phyloP scores from a whole-genome alignment of 768 basidiomycete genomes.

The Pleurotus pulmonarius region DNA sequence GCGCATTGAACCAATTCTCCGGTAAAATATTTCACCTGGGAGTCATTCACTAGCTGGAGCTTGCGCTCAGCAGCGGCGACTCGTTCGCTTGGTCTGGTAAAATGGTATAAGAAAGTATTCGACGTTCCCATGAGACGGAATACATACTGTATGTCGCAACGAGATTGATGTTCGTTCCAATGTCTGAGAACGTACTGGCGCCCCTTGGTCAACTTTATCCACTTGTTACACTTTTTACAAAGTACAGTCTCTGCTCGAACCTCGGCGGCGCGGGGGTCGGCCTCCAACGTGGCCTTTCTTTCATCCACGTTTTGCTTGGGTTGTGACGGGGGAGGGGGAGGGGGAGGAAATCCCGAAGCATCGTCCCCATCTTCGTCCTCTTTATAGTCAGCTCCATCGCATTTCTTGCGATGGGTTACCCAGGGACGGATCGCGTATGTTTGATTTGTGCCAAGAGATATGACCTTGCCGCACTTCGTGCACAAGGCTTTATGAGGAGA shows the following conservation, averaged over 20 bases:
- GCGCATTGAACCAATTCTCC: conserved; percentile 45
- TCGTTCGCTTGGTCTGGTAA: conserved; percentile 48
- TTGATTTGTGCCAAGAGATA: conserved; percentile 51
- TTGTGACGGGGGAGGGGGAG: conserved; percentile 12
- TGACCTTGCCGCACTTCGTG: conserved; percentile 50
- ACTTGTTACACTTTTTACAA: conserved; percentile 61
- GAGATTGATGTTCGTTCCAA: conserved; percentile 52
- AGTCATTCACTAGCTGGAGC: conserved; percentile 59
- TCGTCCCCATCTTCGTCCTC: conserved; percentile 16
- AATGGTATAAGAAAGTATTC: neutral
- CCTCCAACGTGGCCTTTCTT: conserved; percentile 47
- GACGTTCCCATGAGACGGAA: conserved; percentile 10
- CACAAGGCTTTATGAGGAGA: conserved; percentile 61
- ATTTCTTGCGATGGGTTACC: conserved; percentile 54
- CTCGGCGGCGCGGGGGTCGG: conserved; percentile 48
- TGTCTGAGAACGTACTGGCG: conserved; percentile 40
- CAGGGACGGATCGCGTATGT: conserved; percentile 59
- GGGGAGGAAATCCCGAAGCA: conserved; percentile 24
- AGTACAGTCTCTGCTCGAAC: conserved; percentile 48
- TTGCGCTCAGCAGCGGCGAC: conserved; percentile 63
- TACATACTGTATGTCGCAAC: conserved; percentile 44
- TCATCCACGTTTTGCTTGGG: conserved; percentile 33
- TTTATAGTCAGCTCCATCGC: conserved; percentile 38
- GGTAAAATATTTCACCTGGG: conserved; percentile 50
- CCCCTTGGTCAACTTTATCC: conserved; percentile 49